Percentiles rank a stretch among this genome's conserved stretches.
Evolutionary conservation across 2,329 filamentous ascomycete genomes (phyloP).

Genomic region (Neodidymelliopsis sp.): DNA sequence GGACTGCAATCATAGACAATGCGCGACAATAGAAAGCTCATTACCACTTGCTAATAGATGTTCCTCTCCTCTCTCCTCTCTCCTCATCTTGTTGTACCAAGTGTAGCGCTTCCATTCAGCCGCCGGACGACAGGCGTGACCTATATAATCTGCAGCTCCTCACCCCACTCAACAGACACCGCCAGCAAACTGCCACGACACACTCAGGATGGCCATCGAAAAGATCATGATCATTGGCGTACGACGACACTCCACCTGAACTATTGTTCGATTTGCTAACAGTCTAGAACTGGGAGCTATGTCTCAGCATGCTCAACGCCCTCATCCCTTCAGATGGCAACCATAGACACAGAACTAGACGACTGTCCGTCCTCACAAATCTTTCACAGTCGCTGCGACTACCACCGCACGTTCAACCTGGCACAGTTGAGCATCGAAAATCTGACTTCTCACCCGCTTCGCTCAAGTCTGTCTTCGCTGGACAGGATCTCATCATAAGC

Average conservation of each 20-base stretch:
- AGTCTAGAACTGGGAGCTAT: slow-evolving; percentile 35
- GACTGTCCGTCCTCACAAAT: slow-evolving; percentile 37
- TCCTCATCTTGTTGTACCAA: slow-evolving; percentile 2
- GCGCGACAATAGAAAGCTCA: no score
- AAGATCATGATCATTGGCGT: slow-evolving; percentile 39
- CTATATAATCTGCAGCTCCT: neutral
- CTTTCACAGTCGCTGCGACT: slow-evolving; percentile 31
- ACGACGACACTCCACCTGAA: slow-evolving; percentile 2
- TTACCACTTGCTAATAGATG: no score
- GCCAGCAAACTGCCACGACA: neutral
- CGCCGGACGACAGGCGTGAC: slow-evolving; percentile 21
- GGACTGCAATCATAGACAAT: no score
- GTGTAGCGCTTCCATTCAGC: slow-evolving; percentile 32
- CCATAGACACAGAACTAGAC: slow-evolving; percentile 8
- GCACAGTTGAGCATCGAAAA: slow-evolving; percentile 27
- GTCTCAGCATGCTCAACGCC: slow-evolving; percentile 34
- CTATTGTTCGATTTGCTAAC: slow-evolving; percentile 11
- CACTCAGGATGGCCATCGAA: slow-evolving; percentile 28
- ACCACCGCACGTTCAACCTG: slow-evolving; percentile 20
- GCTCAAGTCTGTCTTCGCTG: slow-evolving; percentile 43
- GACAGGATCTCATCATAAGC: slow-evolving; percentile 50
- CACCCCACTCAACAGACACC: neutral
- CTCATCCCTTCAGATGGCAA: slow-evolving; percentile 17
- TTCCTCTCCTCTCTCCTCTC: slow-evolving; percentile 9
- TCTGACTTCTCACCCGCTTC: slow-evolving; percentile 43